Percentiles rank a stretch among this genome's conserved stretches.
Evolutionary conservation across 768 basidiomycete species (phyloP).

Genomic region (Lactifluus hygrophoroides): DNA sequence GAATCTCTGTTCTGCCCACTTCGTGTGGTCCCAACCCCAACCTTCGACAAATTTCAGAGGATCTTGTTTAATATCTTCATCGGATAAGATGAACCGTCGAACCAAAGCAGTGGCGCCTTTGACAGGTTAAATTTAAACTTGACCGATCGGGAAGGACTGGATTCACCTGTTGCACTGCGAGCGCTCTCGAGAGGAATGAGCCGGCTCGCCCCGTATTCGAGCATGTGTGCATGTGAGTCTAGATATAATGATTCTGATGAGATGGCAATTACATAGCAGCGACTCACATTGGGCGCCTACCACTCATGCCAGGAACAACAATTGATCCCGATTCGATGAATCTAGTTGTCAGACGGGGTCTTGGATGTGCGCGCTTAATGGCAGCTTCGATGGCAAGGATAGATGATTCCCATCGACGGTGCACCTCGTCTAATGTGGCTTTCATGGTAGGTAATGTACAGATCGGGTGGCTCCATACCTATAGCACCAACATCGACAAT

Average conservation of each 20-base stretch:
- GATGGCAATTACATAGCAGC: constrained; percentile 11
- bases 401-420: constrained; percentile 31
- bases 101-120: constrained; percentile 58
- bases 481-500: constrained; percentile 50
- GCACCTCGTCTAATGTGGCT: constrained; percentile 34
- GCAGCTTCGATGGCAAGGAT: constrained; percentile 19
- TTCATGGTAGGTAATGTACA: not conserved
- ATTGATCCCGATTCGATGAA: constrained; percentile 49
- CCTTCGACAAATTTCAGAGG: constrained; percentile 60
- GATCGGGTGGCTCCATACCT: constrained; percentile 33
- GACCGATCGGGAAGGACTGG: not conserved
- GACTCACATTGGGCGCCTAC: constrained; percentile 32
- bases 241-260: constrained; percentile 14
- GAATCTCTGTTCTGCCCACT: constrained; percentile 52
- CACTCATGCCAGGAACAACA: constrained; percentile 64
- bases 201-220: constrained; percentile 66
- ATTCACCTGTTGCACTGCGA: constrained; percentile 45
- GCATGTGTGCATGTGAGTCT: constrained; percentile 76
- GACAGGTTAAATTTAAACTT: constrained; percentile 2
- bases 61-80: constrained; percentile 49
- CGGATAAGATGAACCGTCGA: constrained; percentile 47
- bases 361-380: constrained; percentile 21
- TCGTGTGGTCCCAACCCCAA: constrained; percentile 89
- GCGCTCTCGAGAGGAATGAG: constrained; percentile 59
- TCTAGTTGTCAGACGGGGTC: constrained; percentile 33